Conservation (phyloP, 495 filamentous ascomycete genomes). For the Aspergillus indologenus region DNA sequence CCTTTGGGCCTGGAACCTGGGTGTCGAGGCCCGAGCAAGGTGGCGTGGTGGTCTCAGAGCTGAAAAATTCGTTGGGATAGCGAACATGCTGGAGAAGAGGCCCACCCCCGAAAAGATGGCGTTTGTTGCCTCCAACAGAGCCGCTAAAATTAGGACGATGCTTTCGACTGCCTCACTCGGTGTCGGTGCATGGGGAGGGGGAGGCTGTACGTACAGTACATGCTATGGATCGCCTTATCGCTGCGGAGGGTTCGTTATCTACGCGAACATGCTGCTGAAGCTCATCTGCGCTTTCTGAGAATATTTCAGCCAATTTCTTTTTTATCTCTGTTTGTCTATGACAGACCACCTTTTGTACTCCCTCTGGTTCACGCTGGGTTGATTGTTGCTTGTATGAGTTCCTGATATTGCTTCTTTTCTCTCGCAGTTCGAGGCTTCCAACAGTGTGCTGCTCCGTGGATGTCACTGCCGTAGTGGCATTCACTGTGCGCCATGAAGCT, state of each 20-base stretch:
- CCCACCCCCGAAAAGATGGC: neutral
- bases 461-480: conserved; percentile 8
- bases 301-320: neutral
- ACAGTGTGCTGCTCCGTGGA: conserved; percentile 3
- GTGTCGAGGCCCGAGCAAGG: conserved; percentile 4
- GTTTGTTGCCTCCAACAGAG: neutral
- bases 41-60: neutral
- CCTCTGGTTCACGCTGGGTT: neutral
- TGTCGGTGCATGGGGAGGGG: neutral
- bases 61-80: neutral
- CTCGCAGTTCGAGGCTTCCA: conserved; percentile 1
- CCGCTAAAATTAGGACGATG: neutral
- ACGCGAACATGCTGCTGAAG: neutral
- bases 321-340: neutral
- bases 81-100: neutral
- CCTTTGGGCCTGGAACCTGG: neutral
- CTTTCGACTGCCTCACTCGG: neutral
- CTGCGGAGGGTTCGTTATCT: neutral
- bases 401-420: neutral
- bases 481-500: conserved; percentile 7
- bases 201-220: too few species aligned
- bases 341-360: neutral
- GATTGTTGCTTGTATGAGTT: neutral
- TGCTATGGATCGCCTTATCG: neutral
- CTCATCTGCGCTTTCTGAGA: neutral